phyloP scores from a whole-genome alignment of 805 yeast genomes.

The Cyberlindnera galapagoensis region DNA sequence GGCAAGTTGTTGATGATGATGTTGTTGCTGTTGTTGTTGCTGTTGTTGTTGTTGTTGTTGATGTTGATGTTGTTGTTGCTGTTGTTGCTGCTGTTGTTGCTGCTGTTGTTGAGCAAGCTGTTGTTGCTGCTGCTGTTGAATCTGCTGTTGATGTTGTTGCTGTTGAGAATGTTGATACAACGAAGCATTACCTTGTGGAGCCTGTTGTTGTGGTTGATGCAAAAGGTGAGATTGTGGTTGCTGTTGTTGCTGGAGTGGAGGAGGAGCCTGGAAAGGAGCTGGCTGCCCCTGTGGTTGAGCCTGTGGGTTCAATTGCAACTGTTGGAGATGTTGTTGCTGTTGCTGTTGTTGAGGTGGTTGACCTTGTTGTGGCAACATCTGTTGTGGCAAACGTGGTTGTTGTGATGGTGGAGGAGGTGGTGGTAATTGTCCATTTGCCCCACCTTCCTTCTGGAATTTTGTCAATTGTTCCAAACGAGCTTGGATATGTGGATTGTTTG shows the following conservation, averaged over 20 bases:
- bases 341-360: slow-evolving; percentile 17
- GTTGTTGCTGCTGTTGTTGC: slow-evolving; percentile 2
- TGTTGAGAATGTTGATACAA: slow-evolving; percentile 16
- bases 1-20: slow-evolving; percentile 4
- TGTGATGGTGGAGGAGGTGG: slow-evolving; percentile 57
- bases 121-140: slow-evolving; percentile 10
- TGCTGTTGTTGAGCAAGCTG: slow-evolving; percentile 2
- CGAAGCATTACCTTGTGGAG: too few relatives aligned
- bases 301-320: slow-evolving; percentile 20
- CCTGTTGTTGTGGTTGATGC: slow-evolving; percentile 1
- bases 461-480: slow-evolving; percentile 84
- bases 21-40: slow-evolving; percentile 8
- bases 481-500: slow-evolving; percentile 89
- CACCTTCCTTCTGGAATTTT: slow-evolving; percentile 64
- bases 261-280: slow-evolving; percentile 20
- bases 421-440: slow-evolving; percentile 44
- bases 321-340: slow-evolving; percentile 19
- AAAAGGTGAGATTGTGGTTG: too few relatives aligned
- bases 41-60: slow-evolving; percentile 10
- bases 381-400: slow-evolving; percentile 56
- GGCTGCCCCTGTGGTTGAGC: slow-evolving; percentile 20
- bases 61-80: slow-evolving; percentile 1
- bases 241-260: slow-evolving; percentile 27
- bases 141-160: slow-evolving; percentile 12
- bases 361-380: slow-evolving; percentile 44